Evolutionary conservation across 2,329 filamentous ascomycete genomes (phyloP).

Genomic region (Rhynchosporium agropyri): DNA sequence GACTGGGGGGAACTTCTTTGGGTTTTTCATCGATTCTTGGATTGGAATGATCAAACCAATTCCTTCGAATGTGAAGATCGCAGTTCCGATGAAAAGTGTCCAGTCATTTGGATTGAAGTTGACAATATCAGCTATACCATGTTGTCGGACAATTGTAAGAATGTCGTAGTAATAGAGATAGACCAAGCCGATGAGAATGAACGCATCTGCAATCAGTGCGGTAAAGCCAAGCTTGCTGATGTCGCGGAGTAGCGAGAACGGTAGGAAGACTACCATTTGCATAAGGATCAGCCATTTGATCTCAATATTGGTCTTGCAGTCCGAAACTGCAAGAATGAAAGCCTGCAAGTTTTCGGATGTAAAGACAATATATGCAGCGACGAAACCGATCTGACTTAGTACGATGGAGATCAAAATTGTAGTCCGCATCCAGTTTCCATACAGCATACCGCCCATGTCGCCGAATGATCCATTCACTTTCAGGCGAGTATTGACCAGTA

Average conservation of each 20-base stretch:
- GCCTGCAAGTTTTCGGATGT: slow-evolving; percentile 94
- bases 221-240: slow-evolving; percentile 98
- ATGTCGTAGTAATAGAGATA: slow-evolving; percentile 98
- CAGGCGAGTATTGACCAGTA: slow-evolving; percentile 84
- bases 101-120: slow-evolving; percentile 90
- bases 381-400: slow-evolving; percentile 92
- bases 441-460: slow-evolving; percentile 91
- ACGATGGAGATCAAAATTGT: slow-evolving; percentile 92
- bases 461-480: slow-evolving; percentile 93
- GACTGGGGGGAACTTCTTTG: slow-evolving; percentile 86
- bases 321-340: slow-evolving; percentile 86
- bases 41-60: slow-evolving; percentile 98
- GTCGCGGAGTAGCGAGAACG: slow-evolving; percentile 89
- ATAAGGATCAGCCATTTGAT: slow-evolving; percentile 90
- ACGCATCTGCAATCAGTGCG: slow-evolving; percentile 88
- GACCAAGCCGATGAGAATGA: slow-evolving; percentile 88
- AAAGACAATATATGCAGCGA: slow-evolving; percentile 95
- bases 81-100: slow-evolving; percentile 98
- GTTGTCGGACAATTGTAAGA: slow-evolving; percentile 72
- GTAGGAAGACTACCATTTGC: slow-evolving; percentile 94
- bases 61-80: slow-evolving; percentile 98
- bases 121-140: slow-evolving; percentile 81
- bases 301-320: slow-evolving; percentile 83
- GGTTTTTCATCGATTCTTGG: slow-evolving; percentile 93
- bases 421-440: slow-evolving; percentile 85